Evolutionary conservation across 1,284 basidiomycete genomes (phyloP), one percentile per base, ranked within the genome.

Genomic region (Melampsora americana): DNA sequence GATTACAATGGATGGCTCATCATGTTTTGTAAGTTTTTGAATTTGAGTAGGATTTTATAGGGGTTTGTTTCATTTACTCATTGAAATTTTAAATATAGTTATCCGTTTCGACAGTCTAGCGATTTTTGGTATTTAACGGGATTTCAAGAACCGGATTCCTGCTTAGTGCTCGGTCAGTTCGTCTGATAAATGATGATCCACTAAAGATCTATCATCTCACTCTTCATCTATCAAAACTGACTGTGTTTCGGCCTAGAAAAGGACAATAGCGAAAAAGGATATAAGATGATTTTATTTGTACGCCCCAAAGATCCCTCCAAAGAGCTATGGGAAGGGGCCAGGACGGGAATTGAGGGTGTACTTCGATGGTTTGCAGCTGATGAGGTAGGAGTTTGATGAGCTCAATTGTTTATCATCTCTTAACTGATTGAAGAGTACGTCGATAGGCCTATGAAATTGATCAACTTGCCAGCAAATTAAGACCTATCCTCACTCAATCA

Each of bases 301-400:
- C 85, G 86, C 0, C 90, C 92, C 12, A 90, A 89, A 77, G 89
- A 95, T 81, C 82, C 87, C 0, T 86, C 87, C 39, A 90, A 90
- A 79, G 93, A 94, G 81, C 89, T 91, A 78, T 99, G 95, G 96
- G 92, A 96, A 70, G 95, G 95, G 12, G 89, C 93, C 39, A 86
- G 88, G 30, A 79, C 77, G n/a, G 77, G 79, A 39, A 69, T 78
- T 16, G 81, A 82, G 50, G 82, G 81, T 1, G 81, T 80, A 0
- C 75, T 73, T 18, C 71, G 79, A 32, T 77, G 82, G n/a, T 83
- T 83, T 70, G 81, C 80, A 39, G 82, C 82, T 6, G 82, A 83
- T 62, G 78, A 81, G 39, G 79, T 79, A 64, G n/a, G n/a, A n/a
- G n/a, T 32, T 28, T 32, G 14, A 11, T 26, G 20, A 18, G 4